phyloP scores from a whole-genome alignment of 495 filamentous ascomycete genomes.

The Cercophora samala region DNA sequence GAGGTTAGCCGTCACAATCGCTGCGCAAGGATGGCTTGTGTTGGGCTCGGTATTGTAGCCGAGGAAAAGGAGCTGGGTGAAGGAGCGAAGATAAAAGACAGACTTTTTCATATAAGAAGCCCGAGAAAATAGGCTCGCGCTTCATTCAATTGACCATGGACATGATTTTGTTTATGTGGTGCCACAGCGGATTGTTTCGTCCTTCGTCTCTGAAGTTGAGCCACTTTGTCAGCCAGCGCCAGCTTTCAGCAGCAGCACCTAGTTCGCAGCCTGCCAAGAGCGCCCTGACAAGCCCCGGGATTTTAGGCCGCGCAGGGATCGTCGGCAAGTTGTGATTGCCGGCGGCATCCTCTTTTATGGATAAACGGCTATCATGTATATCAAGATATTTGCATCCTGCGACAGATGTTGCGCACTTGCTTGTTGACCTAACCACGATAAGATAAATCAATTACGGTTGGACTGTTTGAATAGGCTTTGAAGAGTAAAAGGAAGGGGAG shows the following conservation, averaged over 20 bases:
- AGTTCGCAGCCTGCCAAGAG: background rate
- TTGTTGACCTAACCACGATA: too few relatives aligned
- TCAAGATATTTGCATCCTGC: background rate
- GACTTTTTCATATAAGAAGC: background rate
- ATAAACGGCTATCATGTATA: background rate
- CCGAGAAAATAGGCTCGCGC: background rate
- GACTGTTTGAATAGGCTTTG: too few relatives aligned
- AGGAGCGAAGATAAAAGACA: background rate
- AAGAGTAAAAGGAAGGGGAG: too few relatives aligned
- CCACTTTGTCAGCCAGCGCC: slow-evolving; percentile 7
- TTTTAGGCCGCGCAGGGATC: slow-evolving; percentile 1
- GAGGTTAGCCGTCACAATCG: background rate
- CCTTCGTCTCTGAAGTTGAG: slow-evolving; percentile 12
- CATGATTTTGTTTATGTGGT: background rate
- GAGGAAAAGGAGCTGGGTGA: background rate
- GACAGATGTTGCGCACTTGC: too few relatives aligned
- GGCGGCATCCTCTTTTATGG: background rate
- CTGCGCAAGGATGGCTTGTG: background rate
- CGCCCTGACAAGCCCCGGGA: background rate
- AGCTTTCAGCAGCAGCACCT: background rate
- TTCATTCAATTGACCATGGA: background rate
- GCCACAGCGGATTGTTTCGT: background rate
- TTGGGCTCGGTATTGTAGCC: too few relatives aligned
- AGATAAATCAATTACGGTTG: too few relatives aligned
- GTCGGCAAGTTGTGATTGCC: slow-evolving; percentile 2